A percentile compares a stretch with the other conserved stretches of the same genome.
phyloP scores from a whole-genome alignment of 163 green algal genomes.

The Volvox carteri region DNA sequence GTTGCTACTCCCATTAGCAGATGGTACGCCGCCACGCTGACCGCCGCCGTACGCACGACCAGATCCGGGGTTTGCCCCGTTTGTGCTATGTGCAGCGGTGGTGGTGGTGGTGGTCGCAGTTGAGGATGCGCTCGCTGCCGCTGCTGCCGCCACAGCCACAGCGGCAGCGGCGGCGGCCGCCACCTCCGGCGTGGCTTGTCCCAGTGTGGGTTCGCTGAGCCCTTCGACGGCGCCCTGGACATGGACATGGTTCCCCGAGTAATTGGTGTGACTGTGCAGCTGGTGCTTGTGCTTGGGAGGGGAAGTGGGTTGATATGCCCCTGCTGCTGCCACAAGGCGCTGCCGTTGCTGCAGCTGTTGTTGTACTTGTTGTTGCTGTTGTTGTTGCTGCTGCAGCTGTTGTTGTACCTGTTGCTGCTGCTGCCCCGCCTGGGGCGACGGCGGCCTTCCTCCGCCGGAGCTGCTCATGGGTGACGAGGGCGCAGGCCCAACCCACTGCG shows the following conservation, averaged over 20 bases:
- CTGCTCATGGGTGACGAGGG: constrained; percentile 1
- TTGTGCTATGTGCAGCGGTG: background rate
- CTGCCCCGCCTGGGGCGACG: background rate
- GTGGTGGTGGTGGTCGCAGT: background rate
- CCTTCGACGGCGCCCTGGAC: background rate
- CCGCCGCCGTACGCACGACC: background rate
- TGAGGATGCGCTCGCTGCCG: background rate
- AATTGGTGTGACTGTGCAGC: background rate
- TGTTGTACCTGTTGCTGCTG: background rate
- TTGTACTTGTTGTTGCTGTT: too few species aligned
- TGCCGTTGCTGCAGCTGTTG: too few species aligned
- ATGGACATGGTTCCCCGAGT: background rate
- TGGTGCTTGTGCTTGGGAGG: constrained; percentile 12
- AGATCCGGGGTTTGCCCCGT: background rate
- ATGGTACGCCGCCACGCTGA: background rate
- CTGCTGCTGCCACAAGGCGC: too few species aligned
- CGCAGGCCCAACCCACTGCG: background rate
- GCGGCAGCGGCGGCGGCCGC: background rate
- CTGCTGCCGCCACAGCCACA: background rate
- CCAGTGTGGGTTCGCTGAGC: background rate
- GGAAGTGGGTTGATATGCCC: background rate
- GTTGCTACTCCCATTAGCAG: constrained; percentile 16
- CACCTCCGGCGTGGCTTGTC: background rate
- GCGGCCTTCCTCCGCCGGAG: background rate
- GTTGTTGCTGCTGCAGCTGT: too few species aligned